These are phyloP conservation scores for Trypanosoma cruzi DNA, from an alignment of 208 protist species.

Conservation along the genomic window DNA sequence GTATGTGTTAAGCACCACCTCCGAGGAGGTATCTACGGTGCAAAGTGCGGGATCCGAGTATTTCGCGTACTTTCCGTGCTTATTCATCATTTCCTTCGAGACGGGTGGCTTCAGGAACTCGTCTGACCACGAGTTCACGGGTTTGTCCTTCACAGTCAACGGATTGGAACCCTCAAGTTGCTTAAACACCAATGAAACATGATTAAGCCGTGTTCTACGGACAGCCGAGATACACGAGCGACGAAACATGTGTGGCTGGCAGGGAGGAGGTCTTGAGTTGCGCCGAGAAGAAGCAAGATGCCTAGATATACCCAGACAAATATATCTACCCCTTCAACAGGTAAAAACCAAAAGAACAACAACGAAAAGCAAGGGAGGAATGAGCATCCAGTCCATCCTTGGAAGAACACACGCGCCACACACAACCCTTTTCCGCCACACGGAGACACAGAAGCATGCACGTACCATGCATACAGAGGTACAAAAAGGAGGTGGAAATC, in stretches of 20 bases:
- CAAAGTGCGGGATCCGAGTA: conserved; percentile 85
- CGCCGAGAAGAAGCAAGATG: not conserved
- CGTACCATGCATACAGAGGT: not conserved
- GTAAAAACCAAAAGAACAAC: not conserved
- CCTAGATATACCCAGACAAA: not conserved
- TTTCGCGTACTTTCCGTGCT: conserved; percentile 88
- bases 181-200: conserved; percentile 78
- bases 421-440: not conserved
- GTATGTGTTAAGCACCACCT: conserved; percentile 93
- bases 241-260: conserved; percentile 60
- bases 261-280: not conserved
- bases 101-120: conserved; percentile 85
- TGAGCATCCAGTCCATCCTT: not conserved
- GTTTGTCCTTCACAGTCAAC: conserved; percentile 85
- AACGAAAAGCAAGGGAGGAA: conserved; percentile 7
- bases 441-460: not conserved
- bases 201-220: conserved; percentile 59
- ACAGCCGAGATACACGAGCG: conserved; percentile 59
- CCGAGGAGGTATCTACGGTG: conserved; percentile 75
- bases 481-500: not conserved
- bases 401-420: not conserved
- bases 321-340: not conserved
- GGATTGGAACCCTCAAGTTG: conserved; percentile 80
- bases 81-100: conserved; percentile 70
- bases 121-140: conserved; percentile 81